Conservation (phyloP, 148 eudicot species). For the Simmondsia chinensis region DNA sequence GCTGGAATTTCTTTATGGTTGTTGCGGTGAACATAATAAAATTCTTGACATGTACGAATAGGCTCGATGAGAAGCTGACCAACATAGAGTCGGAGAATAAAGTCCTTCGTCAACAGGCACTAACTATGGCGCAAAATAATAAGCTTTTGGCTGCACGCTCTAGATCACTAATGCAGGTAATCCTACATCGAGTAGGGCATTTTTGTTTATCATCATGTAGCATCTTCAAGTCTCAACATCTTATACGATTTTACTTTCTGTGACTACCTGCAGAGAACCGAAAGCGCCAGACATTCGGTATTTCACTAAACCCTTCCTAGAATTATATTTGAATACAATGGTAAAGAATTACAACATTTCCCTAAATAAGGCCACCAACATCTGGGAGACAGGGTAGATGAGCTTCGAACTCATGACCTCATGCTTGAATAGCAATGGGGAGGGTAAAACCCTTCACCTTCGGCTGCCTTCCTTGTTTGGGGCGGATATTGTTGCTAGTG, state of each 20-base stretch:
- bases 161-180: slow-evolving; percentile 71
- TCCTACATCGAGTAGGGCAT: not conserved
- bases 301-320: slow-evolving; percentile 13
- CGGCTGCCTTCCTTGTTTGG: no score
- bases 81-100: slow-evolving; percentile 81
- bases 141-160: slow-evolving; percentile 58
- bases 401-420: no score
- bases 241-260: slow-evolving; percentile 12
- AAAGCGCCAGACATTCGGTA: slow-evolving; percentile 41
- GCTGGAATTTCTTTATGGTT: no score
- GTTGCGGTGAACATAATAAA: slow-evolving; percentile 17
- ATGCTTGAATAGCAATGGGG: no score
- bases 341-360: no score
- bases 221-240: slow-evolving; percentile 5
- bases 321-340: slow-evolving; percentile 3
- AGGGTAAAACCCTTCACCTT: no score
- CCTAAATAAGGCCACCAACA: no score
- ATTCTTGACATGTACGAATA: slow-evolving; percentile 20
- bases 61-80: slow-evolving; percentile 80
- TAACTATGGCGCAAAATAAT: slow-evolving; percentile 68
- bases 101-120: slow-evolving; percentile 82
- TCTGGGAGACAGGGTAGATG: no score
- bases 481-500: no score
- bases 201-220: slow-evolving; percentile 4
- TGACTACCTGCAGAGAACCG: slow-evolving; percentile 55